phyloP scores from a whole-genome alignment of 352 stramenopile species.

The Globisporangium uncinulatum region DNA sequence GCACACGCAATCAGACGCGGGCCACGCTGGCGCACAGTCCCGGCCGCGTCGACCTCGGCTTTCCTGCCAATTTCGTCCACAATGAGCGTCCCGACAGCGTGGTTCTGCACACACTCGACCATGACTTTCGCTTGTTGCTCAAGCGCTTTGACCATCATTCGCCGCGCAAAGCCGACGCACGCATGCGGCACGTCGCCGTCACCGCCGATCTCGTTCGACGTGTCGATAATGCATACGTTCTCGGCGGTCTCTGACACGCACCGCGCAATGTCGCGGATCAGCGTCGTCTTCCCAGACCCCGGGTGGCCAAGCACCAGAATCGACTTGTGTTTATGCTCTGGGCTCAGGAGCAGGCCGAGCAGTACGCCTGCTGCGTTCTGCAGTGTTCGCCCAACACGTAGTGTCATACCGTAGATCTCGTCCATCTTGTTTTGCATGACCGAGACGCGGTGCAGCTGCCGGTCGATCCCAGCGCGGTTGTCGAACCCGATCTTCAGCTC shows the following conservation, averaged over 20 bases:
- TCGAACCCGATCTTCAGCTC: conserved; percentile 56
- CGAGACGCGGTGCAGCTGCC: conserved; percentile 76
- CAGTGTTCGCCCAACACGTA: conserved; percentile 69
- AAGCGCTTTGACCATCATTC: conserved; percentile 80
- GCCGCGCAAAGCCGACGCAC: conserved; percentile 61
- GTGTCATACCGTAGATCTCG: conserved; percentile 61
- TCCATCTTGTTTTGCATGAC: conserved; percentile 53
- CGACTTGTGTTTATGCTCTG: conserved; percentile 34
- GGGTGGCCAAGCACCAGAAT: conserved; percentile 62
- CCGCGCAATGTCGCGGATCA: conserved; percentile 75
- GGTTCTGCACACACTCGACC: conserved; percentile 89
- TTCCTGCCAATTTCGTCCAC: conserved; percentile 87
- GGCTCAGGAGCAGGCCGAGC: conserved; percentile 55
- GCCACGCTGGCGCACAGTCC: conserved; percentile 64
- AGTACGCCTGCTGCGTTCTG: conserved; percentile 53
- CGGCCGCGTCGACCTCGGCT: conserved; percentile 67
- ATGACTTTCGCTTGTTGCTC: conserved; percentile 71
- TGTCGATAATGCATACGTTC: conserved; percentile 88
- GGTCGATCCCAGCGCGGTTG: conserved; percentile 70
- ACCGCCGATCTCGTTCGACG: conserved; percentile 89
- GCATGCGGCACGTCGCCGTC: conserved; percentile 73
- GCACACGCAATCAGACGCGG: conserved; percentile 81
- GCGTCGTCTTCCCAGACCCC: conserved; percentile 79
- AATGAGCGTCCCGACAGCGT: conserved; percentile 84
- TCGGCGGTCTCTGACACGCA: conserved; percentile 48